Evolutionary conservation across 495 filamentous ascomycete species (phyloP).

Genomic region (Aspergillus saccharolyticus): DNA sequence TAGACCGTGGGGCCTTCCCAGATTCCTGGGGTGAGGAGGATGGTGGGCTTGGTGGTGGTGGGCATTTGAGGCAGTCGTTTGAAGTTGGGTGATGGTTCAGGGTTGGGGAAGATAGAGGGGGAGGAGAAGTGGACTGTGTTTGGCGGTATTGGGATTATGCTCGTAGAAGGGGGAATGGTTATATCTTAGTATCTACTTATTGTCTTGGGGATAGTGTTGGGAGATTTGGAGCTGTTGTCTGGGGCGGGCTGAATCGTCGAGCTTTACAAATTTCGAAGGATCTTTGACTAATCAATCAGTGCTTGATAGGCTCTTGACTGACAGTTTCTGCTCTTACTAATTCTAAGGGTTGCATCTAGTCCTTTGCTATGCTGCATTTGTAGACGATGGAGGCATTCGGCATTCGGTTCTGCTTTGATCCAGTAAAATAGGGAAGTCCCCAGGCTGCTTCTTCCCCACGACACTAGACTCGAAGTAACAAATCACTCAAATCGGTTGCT

Average conservation of each 20-base stretch:
- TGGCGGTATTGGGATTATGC: no score
- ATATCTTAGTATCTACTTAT: no score
- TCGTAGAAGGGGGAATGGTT: no score
- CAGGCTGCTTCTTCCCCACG: background rate
- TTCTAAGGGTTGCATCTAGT: background rate
- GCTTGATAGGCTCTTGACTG: no score
- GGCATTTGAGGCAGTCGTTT: conserved; percentile 9
- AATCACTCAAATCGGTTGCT: background rate
- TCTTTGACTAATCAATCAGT: no score
- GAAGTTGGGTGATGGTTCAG: background rate
- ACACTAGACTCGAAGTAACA: no score
- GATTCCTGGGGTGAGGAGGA: conserved; percentile 29
- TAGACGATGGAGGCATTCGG: background rate
- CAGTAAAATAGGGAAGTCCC: background rate
- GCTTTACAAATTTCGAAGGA: no score
- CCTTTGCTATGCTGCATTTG: background rate
- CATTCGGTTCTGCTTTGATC: background rate
- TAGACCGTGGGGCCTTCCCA: conserved; percentile 30
- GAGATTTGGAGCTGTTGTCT: background rate
- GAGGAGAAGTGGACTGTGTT: background rate
- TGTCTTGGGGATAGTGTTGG: no score
- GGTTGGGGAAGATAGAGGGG: background rate
- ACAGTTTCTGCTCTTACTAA: background rate
- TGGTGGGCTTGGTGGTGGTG: conserved; percentile 18
- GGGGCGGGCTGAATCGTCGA: background rate